Evolutionary conservation across 2,329 filamentous ascomycete species (phyloP).

Genomic region (Botrytis elliptica): DNA sequence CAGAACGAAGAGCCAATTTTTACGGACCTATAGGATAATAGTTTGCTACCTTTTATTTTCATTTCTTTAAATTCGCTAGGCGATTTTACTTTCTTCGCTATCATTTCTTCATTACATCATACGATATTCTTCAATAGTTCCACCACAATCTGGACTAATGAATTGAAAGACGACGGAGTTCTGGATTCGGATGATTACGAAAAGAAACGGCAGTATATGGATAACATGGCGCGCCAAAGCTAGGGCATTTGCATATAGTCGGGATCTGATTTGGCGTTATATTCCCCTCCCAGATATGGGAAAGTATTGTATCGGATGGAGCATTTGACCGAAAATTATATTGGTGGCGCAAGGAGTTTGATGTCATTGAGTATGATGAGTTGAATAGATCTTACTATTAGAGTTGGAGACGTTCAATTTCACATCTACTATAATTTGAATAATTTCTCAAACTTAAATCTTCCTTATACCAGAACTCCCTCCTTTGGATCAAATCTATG

Average conservation of each 20-base stretch:
- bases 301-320: constrained; percentile 13
- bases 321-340: not conserved
- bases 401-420: not conserved
- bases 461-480: not conserved
- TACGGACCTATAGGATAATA: not conserved
- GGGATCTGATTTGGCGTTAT: constrained; percentile 19
- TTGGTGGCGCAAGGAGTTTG: constrained; percentile 5
- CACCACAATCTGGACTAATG: not conserved
- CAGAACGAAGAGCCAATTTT: not conserved
- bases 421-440: not conserved
- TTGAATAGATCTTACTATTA: not conserved
- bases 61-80: not conserved
- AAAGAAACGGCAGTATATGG: constrained; percentile 1
- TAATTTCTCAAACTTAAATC: not conserved
- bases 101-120: constrained; percentile 6
- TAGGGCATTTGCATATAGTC: constrained; percentile 12
- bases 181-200: not conserved
- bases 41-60: not conserved
- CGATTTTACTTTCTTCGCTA: not conserved
- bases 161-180: constrained; percentile 3
- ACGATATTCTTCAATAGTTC: constrained; percentile 1
- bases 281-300: constrained; percentile 8
- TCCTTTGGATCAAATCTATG: not conserved
- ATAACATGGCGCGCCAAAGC: not conserved
- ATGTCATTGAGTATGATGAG: not conserved